Percentiles rank a stretch among this genome's conserved stretches.
Conservation (phyloP, 1,139 yeast genomes). For the Candida mesenterica region DNA sequence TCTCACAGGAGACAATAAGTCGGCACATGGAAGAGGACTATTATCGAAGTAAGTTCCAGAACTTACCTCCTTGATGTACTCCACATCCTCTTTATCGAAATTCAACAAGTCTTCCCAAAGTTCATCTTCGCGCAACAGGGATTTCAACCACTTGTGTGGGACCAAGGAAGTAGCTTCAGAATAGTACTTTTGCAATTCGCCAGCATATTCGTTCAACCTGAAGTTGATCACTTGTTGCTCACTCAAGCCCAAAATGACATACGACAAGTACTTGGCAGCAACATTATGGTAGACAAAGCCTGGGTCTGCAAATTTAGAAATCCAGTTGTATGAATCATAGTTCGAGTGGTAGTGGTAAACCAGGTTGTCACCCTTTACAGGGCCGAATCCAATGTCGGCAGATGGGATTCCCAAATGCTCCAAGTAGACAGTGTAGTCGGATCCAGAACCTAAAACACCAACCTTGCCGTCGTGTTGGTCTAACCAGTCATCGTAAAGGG, state of each 20-base stretch:
- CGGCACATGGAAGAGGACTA: constrained; percentile 23
- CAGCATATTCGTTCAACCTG: constrained; percentile 35
- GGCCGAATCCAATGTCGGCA: constrained; percentile 36
- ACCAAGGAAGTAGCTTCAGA: constrained; percentile 26
- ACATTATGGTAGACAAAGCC: constrained; percentile 53
- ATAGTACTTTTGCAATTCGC: constrained; percentile 30
- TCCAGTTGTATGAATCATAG: constrained; percentile 59
- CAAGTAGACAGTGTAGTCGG: constrained; percentile 47
- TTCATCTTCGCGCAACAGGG: constrained; percentile 11
- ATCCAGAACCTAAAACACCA: constrained; percentile 42
- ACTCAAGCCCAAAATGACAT: constrained; percentile 50
- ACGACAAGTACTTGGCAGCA: constrained; percentile 58
- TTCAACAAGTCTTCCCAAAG: constrained; percentile 20
- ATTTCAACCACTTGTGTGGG: constrained; percentile 26
- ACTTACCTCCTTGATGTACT: constrained; percentile 22
- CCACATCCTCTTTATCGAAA: constrained; percentile 20
- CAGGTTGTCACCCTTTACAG: constrained; percentile 35
- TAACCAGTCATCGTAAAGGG: constrained; percentile 61
- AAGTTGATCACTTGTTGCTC: constrained; percentile 54
- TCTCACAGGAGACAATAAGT: constrained; percentile 16
- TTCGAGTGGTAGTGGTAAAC: constrained; percentile 58
- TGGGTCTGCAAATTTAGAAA: constrained; percentile 54
- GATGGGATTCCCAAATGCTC: constrained; percentile 50
- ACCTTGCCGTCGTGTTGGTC: constrained; percentile 34
- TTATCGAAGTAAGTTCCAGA: constrained; percentile 21